Evolutionary conservation across 352 stramenopile genomes (phyloP).

Genomic region (Globisporangium radiosum): DNA sequence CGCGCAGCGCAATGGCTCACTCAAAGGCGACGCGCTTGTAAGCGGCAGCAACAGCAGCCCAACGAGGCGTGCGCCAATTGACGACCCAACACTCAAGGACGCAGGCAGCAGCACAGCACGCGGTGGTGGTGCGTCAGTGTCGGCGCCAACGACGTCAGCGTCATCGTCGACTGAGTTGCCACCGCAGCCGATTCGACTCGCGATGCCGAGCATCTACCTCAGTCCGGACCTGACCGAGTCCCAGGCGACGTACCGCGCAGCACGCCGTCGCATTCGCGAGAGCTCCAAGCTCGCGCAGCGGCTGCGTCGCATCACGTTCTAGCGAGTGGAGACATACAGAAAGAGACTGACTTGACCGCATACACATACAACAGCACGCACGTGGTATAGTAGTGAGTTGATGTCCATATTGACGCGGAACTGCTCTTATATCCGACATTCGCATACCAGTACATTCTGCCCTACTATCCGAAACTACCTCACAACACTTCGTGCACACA

Average conservation of each 20-base stretch:
- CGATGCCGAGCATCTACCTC: conserved; percentile 57
- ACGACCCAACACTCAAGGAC: conserved; percentile 5
- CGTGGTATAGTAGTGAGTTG: too few species aligned
- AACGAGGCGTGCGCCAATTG: neutral
- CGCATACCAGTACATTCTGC: too few species aligned
- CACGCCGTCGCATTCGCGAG: conserved; percentile 28
- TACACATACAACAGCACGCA: too few species aligned
- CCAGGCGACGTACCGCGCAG: conserved; percentile 30
- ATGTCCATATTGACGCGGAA: too few species aligned
- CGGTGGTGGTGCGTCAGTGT: neutral
- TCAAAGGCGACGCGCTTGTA: conserved; percentile 2
- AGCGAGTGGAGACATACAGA: neutral
- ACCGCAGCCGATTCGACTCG: conserved; percentile 29
- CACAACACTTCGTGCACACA: neutral
- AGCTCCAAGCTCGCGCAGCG: conserved; percentile 35
- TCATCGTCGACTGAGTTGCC: conserved; percentile 11
- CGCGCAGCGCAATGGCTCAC: neutral
- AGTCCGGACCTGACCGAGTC: conserved; percentile 37
- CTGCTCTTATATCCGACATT: too few species aligned
- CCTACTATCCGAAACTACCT: too few species aligned
- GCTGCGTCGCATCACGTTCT: conserved; percentile 44
- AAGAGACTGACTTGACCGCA: too few species aligned
- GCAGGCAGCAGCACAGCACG: neutral
- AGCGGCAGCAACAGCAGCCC: neutral
- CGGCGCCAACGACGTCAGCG: conserved; percentile 13